These are phyloP conservation scores for Zostera marina DNA, from an alignment of 116 monocot species.

Conservation along the genomic window DNA sequence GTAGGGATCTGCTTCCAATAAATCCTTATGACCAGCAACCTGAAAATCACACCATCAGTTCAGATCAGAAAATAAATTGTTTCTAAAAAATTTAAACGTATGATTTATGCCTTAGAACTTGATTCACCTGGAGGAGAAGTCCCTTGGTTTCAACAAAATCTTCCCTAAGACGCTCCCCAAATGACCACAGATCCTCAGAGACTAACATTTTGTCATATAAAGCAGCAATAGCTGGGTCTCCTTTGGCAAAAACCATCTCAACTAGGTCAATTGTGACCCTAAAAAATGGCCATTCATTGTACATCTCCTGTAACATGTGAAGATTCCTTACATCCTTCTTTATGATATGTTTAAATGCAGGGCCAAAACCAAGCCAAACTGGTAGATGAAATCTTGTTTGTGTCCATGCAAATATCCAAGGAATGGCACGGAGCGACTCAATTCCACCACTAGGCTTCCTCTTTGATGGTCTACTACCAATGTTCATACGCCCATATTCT, in stretches of 20 bases:
- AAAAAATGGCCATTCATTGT: conserved; percentile 91
- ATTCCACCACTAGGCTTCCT: conserved; percentile 92
- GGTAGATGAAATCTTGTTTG: conserved; percentile 68
- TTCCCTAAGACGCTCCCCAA: conserved; percentile 54
- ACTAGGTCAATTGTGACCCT: conserved; percentile 92
- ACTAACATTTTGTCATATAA: conserved; percentile 81
- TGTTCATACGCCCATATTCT: conserved; percentile 96
- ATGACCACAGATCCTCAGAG: conserved; percentile 54
- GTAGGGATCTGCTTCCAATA: conserved; percentile 88
- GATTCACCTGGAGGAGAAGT: conserved; percentile 81
- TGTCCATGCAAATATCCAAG: conserved; percentile 97
- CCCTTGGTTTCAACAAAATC: conserved; percentile 60
- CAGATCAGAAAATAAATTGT: background rate
- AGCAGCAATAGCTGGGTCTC: conserved; percentile 73
- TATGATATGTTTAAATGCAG: conserved; percentile 49
- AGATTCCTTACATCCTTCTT: conserved; percentile 42
- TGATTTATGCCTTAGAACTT: background rate
- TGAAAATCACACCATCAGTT: too few species aligned
- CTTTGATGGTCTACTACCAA: conserved; percentile 84
- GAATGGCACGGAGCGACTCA: conserved; percentile 62
- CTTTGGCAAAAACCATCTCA: conserved; percentile 98
- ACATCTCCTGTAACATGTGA: conserved; percentile 45
- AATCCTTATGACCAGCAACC: conserved; percentile 87
- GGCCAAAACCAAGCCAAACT: conserved; percentile 67
- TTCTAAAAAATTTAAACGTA: background rate